phyloP scores from a whole-genome alignment of 495 filamentous ascomycete genomes.

The Aspergillus steynii region DNA sequence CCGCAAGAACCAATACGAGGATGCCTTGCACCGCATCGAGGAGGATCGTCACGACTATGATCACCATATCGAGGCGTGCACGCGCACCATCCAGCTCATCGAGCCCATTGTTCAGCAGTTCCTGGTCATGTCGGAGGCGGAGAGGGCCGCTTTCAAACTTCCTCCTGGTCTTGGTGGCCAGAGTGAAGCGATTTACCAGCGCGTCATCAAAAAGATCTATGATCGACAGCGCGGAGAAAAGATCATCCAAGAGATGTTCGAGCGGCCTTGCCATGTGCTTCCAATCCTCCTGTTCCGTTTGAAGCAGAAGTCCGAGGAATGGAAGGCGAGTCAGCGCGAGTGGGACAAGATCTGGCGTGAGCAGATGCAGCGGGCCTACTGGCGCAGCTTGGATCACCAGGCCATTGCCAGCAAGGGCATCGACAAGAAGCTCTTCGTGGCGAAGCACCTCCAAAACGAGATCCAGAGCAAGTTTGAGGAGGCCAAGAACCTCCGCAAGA shows the following conservation, averaged over 20 bases:
- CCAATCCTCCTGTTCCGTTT: conserved; percentile 83
- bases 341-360: conserved; percentile 99
- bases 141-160: conserved; percentile 71
- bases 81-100: conserved; percentile 88
- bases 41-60: conserved; percentile 99
- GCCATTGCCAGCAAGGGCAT: conserved; percentile 77
- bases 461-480: conserved; percentile 88
- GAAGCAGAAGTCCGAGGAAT: conserved; percentile 93
- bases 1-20: conserved; percentile 91
- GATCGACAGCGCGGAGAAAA: conserved; percentile 77
- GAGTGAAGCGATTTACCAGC: conserved; percentile 93
- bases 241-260: conserved; percentile 81
- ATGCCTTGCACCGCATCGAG: conserved; percentile 91
- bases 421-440: conserved; percentile 87
- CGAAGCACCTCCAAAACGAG: conserved; percentile 80
- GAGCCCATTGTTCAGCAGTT: conserved; percentile 92
- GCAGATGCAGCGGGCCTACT: conserved; percentile 88
- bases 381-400: conserved; percentile 94
- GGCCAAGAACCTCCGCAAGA: conserved; percentile 64
- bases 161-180: conserved; percentile 85
- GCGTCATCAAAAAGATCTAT: conserved; percentile 98
- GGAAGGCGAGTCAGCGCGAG: conserved; percentile 93
- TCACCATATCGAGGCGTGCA: conserved; percentile 92
- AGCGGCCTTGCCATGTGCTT: conserved; percentile 75
- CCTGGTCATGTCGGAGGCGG: conserved; percentile 66